These are phyloP conservation scores for Abelmoschus esculentus DNA, from an alignment of 345 rosid genomes.

Conservation along the genomic window DNA sequence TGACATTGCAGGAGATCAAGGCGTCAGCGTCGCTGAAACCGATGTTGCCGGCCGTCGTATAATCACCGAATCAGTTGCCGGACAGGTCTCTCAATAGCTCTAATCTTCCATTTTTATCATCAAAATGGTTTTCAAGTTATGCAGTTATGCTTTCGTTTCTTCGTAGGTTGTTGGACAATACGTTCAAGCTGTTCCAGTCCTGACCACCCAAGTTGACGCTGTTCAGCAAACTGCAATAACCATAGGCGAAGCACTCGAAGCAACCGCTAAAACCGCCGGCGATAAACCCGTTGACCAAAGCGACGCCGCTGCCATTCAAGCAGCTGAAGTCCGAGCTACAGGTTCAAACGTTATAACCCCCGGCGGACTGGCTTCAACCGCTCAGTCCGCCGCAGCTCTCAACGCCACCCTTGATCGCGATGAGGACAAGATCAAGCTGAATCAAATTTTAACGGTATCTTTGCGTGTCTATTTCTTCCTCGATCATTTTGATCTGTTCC, in stretches of 20 bases:
- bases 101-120: not conserved
- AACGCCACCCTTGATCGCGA: slow-evolving; percentile 12
- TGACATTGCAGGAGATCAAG: slow-evolving; percentile 29
- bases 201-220: slow-evolving; percentile 6
- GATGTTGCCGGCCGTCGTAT: slow-evolving; percentile 42
- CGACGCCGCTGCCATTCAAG: not conserved
- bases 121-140: too few relatives aligned
- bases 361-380: not conserved
- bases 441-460: slow-evolving; percentile 36
- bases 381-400: not conserved
- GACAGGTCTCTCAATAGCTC: slow-evolving; percentile 32
- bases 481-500: too few relatives aligned
- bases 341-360: not conserved
- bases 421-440: slow-evolving; percentile 53
- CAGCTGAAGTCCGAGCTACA: not conserved
- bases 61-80: slow-evolving; percentile 53
- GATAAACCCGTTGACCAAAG: not conserved
- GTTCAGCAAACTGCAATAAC: slow-evolving; percentile 20
- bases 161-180: slow-evolving; percentile 45
- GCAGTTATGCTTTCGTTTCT: not conserved
- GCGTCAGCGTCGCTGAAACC: slow-evolving; percentile 52
- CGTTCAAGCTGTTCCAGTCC: slow-evolving; percentile 35
- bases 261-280: not conserved
- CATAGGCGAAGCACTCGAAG: slow-evolving; percentile 1
- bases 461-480: too few relatives aligned